phyloP scores from a whole-genome alignment of 2,329 filamentous ascomycete species.

The Thermoascus crustaceus region DNA sequence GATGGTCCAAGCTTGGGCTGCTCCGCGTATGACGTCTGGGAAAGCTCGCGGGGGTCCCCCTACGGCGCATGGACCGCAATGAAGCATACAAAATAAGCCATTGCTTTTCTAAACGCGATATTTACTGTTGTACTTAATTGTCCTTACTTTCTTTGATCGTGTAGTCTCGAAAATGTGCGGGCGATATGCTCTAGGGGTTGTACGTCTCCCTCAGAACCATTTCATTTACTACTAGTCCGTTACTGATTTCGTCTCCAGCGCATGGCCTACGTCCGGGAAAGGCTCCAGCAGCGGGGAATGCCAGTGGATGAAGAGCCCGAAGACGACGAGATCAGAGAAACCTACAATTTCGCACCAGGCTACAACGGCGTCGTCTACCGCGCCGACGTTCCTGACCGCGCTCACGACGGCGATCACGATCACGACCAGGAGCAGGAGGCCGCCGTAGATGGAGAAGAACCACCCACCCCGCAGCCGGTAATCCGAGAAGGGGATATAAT shows the following conservation, averaged over 20 bases:
- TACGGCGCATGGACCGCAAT: neutral
- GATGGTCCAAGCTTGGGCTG: constrained; percentile 18
- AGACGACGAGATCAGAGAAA: constrained; percentile 63
- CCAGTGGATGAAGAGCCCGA: constrained; percentile 61
- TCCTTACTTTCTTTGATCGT: too few relatives aligned
- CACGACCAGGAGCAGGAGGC: constrained; percentile 17
- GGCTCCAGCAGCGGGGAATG: constrained; percentile 68
- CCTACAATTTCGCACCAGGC: constrained; percentile 88
- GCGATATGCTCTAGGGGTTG: constrained; percentile 56
- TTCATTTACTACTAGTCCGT: neutral
- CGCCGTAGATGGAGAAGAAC: constrained; percentile 10
- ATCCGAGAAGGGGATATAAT: constrained; percentile 4
- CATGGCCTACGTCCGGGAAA: constrained; percentile 64
- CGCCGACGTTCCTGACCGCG: constrained; percentile 58
- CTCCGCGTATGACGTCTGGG: constrained; percentile 19
- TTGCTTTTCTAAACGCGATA: too few relatives aligned
- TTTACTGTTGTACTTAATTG: too few relatives aligned
- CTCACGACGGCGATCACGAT: too few relatives aligned
- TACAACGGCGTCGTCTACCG: constrained; percentile 80
- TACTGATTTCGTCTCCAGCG: constrained; percentile 44
- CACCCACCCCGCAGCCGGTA: constrained; percentile 9
- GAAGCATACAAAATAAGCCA: neutral
- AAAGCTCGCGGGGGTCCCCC: neutral
- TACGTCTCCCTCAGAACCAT: constrained; percentile 34
- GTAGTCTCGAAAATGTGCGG: constrained; percentile 53